phyloP scores from a whole-genome alignment of 2,329 filamentous ascomycete genomes.

The Penicillium sp. region DNA sequence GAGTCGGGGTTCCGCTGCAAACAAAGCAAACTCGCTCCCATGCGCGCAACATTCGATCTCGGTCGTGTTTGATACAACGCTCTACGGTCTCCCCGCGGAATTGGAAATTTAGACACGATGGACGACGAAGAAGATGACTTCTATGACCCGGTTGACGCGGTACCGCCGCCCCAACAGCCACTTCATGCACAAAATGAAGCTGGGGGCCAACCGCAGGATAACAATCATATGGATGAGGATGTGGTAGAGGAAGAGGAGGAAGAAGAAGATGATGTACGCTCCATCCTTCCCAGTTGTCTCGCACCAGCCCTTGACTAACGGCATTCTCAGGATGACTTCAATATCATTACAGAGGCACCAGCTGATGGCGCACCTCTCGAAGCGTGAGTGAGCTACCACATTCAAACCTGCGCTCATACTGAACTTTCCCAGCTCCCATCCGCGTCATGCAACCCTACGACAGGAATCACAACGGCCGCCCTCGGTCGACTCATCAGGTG shows the following conservation, averaged over 20 bases:
- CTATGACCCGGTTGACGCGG: slow-evolving; percentile 42
- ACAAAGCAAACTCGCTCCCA: slow-evolving; percentile 23
- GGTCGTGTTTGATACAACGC: slow-evolving; percentile 13
- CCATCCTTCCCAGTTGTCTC: neutral
- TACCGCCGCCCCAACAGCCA: slow-evolving; percentile 30
- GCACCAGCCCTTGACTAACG: slow-evolving; percentile 8
- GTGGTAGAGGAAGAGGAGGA: slow-evolving; percentile 42
- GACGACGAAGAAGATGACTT: slow-evolving; percentile 49
- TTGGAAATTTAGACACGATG: slow-evolving; percentile 30
- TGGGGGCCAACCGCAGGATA: slow-evolving; percentile 32
- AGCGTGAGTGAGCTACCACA: slow-evolving; percentile 30
- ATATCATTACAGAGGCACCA: slow-evolving; percentile 49
- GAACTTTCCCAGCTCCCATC: slow-evolving; percentile 35
- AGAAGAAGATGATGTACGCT: slow-evolving; percentile 31
- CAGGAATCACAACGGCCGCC: slow-evolving; percentile 35
- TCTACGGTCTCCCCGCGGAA: neutral
- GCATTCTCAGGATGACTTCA: slow-evolving; percentile 44
- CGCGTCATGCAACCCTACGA: slow-evolving; percentile 38
- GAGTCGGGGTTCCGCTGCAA: slow-evolving; percentile 18
- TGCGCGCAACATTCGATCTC: slow-evolving; percentile 14
- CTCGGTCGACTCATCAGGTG: slow-evolving; percentile 32
- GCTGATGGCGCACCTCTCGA: slow-evolving; percentile 38
- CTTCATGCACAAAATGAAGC: slow-evolving; percentile 29
- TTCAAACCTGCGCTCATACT: slow-evolving; percentile 14
- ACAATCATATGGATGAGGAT: slow-evolving; percentile 39